A percentile compares a stretch with the other conserved stretches of the same genome.
phyloP scores from a whole-genome alignment of 2,329 filamentous ascomycete species.

The Botryotinia calthae region DNA sequence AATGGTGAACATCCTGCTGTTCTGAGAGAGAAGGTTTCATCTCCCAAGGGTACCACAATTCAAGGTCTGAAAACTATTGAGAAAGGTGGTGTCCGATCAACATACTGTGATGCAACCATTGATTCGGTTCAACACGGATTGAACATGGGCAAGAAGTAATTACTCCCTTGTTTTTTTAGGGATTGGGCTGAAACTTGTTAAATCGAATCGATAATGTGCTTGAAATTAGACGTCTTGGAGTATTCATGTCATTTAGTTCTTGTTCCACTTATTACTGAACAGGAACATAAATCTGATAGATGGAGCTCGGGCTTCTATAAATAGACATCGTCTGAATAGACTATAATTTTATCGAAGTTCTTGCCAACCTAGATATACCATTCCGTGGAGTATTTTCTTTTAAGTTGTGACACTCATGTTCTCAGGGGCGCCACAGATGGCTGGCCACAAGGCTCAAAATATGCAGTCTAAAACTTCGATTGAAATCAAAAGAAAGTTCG shows the following conservation, averaged over 20 bases:
- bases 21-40: conserved; percentile 18
- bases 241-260: not conserved
- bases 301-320: not conserved
- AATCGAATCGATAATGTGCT: not conserved
- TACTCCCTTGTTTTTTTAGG: not conserved
- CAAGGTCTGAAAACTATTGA: conserved; percentile 20
- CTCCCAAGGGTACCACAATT: conserved; percentile 17
- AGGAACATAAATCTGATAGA: not conserved
- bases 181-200: not conserved
- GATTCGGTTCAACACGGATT: conserved; percentile 14
- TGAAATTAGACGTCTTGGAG: not conserved
- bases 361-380: not conserved
- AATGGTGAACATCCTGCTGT: conserved; percentile 21
- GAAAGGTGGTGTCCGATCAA: conserved; percentile 18
- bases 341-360: not conserved
- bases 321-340: not conserved
- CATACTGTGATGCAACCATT: conserved; percentile 19
- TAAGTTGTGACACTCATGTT: not conserved
- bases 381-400: not conserved
- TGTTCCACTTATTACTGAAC: not conserved
- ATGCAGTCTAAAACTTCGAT: not conserved
- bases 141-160: conserved; percentile 17
- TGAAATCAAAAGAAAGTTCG: not conserved
- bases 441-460: not conserved
- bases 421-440: too few relatives aligned